A percentile compares a stretch with the other conserved stretches of the same genome.
These are phyloP conservation scores for Leptographium flavum DNA, from an alignment of 2,329 filamentous ascomycete genomes.

Conservation along the genomic window DNA sequence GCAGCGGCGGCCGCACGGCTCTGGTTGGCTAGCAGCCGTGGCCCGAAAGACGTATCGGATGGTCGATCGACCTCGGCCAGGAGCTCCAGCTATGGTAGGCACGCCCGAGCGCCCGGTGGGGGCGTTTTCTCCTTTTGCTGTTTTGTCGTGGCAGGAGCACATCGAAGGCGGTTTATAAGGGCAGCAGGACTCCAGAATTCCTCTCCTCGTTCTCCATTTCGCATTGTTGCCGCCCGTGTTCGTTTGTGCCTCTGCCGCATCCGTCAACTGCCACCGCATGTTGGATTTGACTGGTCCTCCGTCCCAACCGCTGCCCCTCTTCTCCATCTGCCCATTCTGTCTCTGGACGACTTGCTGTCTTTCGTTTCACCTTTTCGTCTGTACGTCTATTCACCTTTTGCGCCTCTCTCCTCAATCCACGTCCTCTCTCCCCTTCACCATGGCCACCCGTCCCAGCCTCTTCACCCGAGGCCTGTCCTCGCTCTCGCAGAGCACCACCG, in stretches of 20 bases:
- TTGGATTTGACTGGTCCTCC: background rate
- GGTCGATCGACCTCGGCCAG: background rate
- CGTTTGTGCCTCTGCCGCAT: background rate
- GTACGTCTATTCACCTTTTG: background rate
- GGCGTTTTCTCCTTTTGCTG: background rate
- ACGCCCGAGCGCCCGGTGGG: background rate
- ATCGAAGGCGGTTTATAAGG: too few relatives aligned
- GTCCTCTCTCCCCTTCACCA: slow-evolving; percentile 15
- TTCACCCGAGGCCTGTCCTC: slow-evolving; percentile 50
- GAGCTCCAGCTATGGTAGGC: background rate
- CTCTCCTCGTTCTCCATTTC: too few relatives aligned
- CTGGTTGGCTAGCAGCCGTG: background rate
- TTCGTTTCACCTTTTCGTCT: background rate
- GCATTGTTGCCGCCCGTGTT: background rate
- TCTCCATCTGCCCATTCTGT: background rate
- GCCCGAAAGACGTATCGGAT: background rate
- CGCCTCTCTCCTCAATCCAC: background rate
- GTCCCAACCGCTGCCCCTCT: background rate
- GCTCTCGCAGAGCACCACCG: slow-evolving; percentile 40
- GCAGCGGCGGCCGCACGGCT: background rate
- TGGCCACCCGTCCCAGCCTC: slow-evolving; percentile 42
- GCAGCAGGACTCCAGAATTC: too few relatives aligned
- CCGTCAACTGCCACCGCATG: background rate
- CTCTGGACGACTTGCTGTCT: background rate
- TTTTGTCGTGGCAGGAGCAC: too few relatives aligned